These are phyloP conservation scores for Leccinum broughii DNA, from an alignment of 768 basidiomycete genomes.

Conservation along the genomic window DNA sequence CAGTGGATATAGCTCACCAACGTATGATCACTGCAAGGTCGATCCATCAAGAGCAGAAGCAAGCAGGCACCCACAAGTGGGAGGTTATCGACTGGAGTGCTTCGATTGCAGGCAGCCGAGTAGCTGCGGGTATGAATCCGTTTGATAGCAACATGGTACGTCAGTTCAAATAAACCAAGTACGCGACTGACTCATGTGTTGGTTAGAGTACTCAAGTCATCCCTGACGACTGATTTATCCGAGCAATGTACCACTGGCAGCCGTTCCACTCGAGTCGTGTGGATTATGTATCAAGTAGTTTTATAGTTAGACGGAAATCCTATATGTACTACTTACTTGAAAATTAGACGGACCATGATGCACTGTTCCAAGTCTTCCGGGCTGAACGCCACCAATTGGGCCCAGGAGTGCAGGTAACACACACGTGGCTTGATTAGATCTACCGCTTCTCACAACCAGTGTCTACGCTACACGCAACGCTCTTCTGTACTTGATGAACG, in stretches of 20 bases:
- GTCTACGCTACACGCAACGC: conserved; percentile 35
- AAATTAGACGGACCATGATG: not conserved
- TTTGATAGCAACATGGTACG: conserved; percentile 39
- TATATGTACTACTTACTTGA: not conserved
- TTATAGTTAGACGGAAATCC: not conserved
- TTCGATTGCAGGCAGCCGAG: conserved; percentile 73
- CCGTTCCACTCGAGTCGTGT: not conserved
- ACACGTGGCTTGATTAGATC: not conserved
- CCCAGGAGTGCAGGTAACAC: too few species aligned
- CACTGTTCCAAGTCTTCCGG: not conserved
- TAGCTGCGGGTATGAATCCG: conserved; percentile 65
- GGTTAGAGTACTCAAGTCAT: conserved; percentile 23
- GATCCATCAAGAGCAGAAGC: conserved; percentile 51
- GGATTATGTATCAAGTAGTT: not conserved
- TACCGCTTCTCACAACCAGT: not conserved
- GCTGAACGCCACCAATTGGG: not conserved
- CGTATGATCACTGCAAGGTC: conserved; percentile 80
- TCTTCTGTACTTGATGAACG: conserved; percentile 72
- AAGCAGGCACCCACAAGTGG: conserved; percentile 48
- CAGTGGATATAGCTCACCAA: conserved; percentile 69
- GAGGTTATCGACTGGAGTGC: conserved; percentile 81
- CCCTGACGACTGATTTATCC: conserved; percentile 20
- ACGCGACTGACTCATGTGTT: not conserved
- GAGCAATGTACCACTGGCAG: not conserved
- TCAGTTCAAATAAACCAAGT: not conserved